Evolutionary conservation across 177 flowering plant species (phyloP), one percentile per base, ranked within the genome.

Genomic region (Vitis hybrid): DNA sequence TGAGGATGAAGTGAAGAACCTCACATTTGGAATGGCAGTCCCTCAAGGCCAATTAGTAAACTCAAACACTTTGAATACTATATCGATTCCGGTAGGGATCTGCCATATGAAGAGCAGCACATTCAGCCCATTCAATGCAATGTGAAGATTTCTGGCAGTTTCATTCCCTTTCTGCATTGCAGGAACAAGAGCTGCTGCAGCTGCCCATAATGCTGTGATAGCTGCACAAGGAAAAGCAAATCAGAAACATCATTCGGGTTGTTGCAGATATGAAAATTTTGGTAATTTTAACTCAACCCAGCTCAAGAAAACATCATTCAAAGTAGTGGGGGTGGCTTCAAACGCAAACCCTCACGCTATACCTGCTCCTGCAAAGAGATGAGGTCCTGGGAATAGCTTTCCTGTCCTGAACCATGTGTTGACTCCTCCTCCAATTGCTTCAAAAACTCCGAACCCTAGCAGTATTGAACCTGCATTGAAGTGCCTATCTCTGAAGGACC

Each of bases 151-250:
- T 75, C 98, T 90, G 2, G 98, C 97, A 11, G 95, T 88, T 65
- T 92, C 97, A 58, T 64, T 91, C 32, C 98, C 98, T 76, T 92
- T 94, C 82, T 92, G 97, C 97, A 94, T 94, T 49, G 84, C 49
- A 59, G 98, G 97, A 8, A 92, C 97, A n/a, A 94, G 90, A 13
- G 97, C 88, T 14, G 98, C 98, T 3, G 97, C 94, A 4, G 84
- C 87, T 66, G 98, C 98, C 98, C 98, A 94, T 56, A 94, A 79
- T 60, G 88, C 94, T 0, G 98, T 92, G n/a, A 94, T 94, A 2
- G 76, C 97, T 92, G 92, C 35, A n/a, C 60, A 70, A 2, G n/a
- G 60, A 64, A 18, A 32, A 30, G 17, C 65, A 65, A 59, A 58
- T 3, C 46, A 57, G 0, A 21, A 8, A 55, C 17, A 51, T 6